Evolutionary conservation across 139 green algal genomes (phyloP), one percentile per base, ranked within the genome.

Genomic region (Chlamydomonas sp.): DNA sequence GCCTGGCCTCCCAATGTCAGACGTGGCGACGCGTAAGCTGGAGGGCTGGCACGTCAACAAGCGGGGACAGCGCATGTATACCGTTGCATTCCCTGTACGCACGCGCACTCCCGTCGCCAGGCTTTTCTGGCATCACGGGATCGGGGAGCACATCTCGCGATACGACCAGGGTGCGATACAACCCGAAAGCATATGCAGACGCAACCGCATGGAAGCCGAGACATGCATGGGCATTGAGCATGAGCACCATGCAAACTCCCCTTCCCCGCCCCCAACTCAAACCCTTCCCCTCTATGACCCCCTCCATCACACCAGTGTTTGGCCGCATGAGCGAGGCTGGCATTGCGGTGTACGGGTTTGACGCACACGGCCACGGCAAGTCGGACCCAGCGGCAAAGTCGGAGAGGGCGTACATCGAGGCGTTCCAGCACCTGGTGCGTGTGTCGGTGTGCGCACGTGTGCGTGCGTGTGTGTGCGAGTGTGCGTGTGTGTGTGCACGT

Each of bases 401-500:
- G 8, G 60, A 68, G 60, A n/a, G 60, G 22, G 31, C 60, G 20
- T 20, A 49, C 8, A 28, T 68, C 34, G 48, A 49, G 26, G 13
- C 13, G 8, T 68, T 20, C 24, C 60, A 68, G 10, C 62, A 69
- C 35, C 37, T 69, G 62, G 62, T 69, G 24, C 38, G 62, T 28
- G 22, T 8, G 20, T 26, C 5, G 33, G 31, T 66, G n/a, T 30
- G 24, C 20, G 5, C 13, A 39, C 24, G 6, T 43, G 6, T 20
- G 83, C 81, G 1, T 82, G 80, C 4, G 96, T 86, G 65, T 96
- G 88, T 87, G 83, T 94, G 20, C 80, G 98, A 5, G 81, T 90
- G 36, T 92, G 97, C 69, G 93, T 97, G 84, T 98, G 92, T 93
- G 82, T 97, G n/a, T n/a, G n/a, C 29, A 98, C 98, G 79, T 79